Evolutionary conservation across 768 basidiomycete species (phyloP), one percentile per base, ranked within the genome.

Genomic region (Hortiboletus campestris): DNA sequence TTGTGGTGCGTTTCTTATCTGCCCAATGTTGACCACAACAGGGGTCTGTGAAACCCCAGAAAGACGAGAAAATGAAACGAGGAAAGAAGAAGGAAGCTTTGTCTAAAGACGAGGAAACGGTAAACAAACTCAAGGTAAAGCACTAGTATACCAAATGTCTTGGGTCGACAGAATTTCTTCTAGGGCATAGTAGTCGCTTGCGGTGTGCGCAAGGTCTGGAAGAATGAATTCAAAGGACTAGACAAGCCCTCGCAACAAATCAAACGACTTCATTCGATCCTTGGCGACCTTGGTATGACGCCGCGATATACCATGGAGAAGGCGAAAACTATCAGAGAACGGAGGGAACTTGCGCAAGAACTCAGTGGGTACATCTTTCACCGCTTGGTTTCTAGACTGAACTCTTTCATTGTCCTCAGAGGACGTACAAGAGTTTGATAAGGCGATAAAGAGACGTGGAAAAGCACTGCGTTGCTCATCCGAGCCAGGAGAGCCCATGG

Each of bases 221-320:
- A 80, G 10, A 89, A 83, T 65, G 80, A 90, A 53, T 87, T 92
- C 61, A 72, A 83, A 61, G 85, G 77, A 52, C 64, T 83, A 38
- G 79, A 82, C 41, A 76, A 73, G 10, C 77, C 85, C 0, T 76
- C 76, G 2, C 80, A 84, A 46, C 89, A 92, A 63, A 85, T 91
- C 32, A 73, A 73, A 48, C 83, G 80, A 39, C 76, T 93, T 34
- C 84, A 81, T 53, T 75, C 80, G 54, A 85, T 88, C 13, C 76
- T 94, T 9, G 65, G 75, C 25, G 87, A 85, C 5, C 76, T 94
- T 31, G 92, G 92, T 1, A 95, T 94, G 91, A 81, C 76, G 0
- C 89, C 89, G 1, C 80, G 86, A 22, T 75, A 85, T 64, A 93
- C 84, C 57, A 63, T 91, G 64, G 91, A 91, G 50, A 88, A 94